phyloP scores from a whole-genome alignment of 2,329 filamentous ascomycete species.

The Emmonsia crescens region DNA sequence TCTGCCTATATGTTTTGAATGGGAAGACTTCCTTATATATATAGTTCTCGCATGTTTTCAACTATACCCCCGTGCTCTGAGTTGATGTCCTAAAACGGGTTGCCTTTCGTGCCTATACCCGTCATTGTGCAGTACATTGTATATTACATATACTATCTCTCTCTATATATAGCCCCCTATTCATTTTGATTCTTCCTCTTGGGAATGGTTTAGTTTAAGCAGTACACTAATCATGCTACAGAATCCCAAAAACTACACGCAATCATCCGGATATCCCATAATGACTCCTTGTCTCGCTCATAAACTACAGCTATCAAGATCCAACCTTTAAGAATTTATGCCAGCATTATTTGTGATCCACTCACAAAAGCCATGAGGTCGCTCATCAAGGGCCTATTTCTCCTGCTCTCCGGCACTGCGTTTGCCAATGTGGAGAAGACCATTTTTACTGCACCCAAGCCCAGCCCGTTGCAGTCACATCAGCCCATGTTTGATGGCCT shows the following conservation, averaged over 20 bases:
- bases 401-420: slow-evolving; percentile 14
- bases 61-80: too few relatives aligned
- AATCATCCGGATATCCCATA: background rate
- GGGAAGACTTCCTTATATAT: background rate
- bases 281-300: background rate
- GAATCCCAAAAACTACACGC: background rate
- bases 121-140: too few relatives aligned
- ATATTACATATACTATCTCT: too few relatives aligned
- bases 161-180: background rate
- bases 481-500: slow-evolving; percentile 50
- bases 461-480: slow-evolving; percentile 44
- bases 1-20: background rate
- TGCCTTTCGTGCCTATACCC: too few relatives aligned
- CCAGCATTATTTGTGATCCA: slow-evolving; percentile 10
- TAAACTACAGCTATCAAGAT: background rate
- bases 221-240: background rate
- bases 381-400: slow-evolving; percentile 3
- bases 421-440: slow-evolving; percentile 79
- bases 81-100: too few relatives aligned
- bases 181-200: background rate
- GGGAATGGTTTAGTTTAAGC: background rate
- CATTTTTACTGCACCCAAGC: slow-evolving; percentile 67
- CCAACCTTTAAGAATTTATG: background rate
- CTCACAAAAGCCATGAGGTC: background rate
- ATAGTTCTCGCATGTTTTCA: too few relatives aligned